A percentile compares a stretch with the other conserved stretches of the same genome.
Conservation (phyloP, 257 asterid species). For the Scutellaria minor region DNA sequence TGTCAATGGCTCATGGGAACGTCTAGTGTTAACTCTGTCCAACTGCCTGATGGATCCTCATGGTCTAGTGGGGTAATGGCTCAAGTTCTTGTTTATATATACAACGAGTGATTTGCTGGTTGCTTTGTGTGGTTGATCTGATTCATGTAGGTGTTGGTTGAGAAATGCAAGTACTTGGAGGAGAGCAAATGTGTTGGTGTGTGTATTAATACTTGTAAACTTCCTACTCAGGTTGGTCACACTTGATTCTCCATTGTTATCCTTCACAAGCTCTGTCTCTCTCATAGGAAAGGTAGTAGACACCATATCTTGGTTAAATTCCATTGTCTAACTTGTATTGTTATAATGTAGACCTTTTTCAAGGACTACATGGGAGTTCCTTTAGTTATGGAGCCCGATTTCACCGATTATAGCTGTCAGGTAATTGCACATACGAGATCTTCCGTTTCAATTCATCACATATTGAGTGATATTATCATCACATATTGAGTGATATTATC, state of each 20-base stretch:
- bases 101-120: background rate
- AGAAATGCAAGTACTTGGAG: slow-evolving; percentile 90
- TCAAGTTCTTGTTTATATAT: background rate
- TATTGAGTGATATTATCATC: too few species aligned
- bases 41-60: slow-evolving; percentile 65
- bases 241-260: slow-evolving; percentile 2
- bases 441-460: too few species aligned
- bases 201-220: slow-evolving; percentile 85
- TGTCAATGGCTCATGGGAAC: slow-evolving; percentile 97
- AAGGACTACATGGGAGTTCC: slow-evolving; percentile 88
- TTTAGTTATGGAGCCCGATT: slow-evolving; percentile 82
- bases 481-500: too few species aligned
- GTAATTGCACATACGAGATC: slow-evolving; percentile 36
- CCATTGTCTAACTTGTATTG: background rate
- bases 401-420: slow-evolving; percentile 86
- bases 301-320: background rate
- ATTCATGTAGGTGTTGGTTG: slow-evolving; percentile 65
- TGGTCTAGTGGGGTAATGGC: slow-evolving; percentile 76
- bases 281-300: background rate
- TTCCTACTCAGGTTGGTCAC: slow-evolving; percentile 80
- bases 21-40: slow-evolving; percentile 67
- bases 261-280: background rate
- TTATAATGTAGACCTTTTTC: slow-evolving; percentile 58
- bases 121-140: background rate
- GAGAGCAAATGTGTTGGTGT: slow-evolving; percentile 93